Conservation (phyloP, 2,329 filamentous ascomycete species). For the Aspergillus costaricaensis region DNA sequence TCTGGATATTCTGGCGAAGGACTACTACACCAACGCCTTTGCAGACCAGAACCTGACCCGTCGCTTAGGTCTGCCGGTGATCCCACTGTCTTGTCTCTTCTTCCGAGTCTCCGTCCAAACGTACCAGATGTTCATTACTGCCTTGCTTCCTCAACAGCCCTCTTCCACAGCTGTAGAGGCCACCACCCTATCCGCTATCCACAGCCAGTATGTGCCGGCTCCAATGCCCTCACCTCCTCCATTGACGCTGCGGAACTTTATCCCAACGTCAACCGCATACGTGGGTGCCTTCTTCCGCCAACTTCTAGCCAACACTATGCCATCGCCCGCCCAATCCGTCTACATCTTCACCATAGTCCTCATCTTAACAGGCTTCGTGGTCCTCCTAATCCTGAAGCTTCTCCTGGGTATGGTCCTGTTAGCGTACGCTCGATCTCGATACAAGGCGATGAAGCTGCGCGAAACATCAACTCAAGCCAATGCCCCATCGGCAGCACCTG, state of each 20-base stretch:
- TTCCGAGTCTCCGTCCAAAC: constrained; percentile 93
- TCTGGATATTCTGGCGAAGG: constrained; percentile 90
- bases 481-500: constrained; percentile 7
- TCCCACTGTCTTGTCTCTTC: constrained; percentile 90
- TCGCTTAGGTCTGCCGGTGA: constrained; percentile 83
- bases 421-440: constrained; percentile 75
- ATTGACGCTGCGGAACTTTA: constrained; percentile 57
- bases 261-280: constrained; percentile 56
- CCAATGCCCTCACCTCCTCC: constrained; percentile 67
- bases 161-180: constrained; percentile 38
- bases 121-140: constrained; percentile 96
- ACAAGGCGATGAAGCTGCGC: constrained; percentile 74
- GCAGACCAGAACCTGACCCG: constrained; percentile 86
- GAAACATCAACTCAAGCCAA: constrained; percentile 46
- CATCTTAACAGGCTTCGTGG: constrained; percentile 80
- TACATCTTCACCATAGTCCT: constrained; percentile 70
- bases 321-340: constrained; percentile 43
- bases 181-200: constrained; percentile 47
- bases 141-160: constrained; percentile 75
- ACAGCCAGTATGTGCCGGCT: constrained; percentile 57
- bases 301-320: constrained; percentile 45
- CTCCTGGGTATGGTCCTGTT: constrained; percentile 86
- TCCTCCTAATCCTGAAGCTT: constrained; percentile 81
- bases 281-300: constrained; percentile 42
- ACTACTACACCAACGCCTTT: constrained; percentile 97